These are phyloP conservation scores for Aureobasidium subglaciale DNA, from an alignment of 2,329 filamentous ascomycete genomes.

Conservation along the genomic window DNA sequence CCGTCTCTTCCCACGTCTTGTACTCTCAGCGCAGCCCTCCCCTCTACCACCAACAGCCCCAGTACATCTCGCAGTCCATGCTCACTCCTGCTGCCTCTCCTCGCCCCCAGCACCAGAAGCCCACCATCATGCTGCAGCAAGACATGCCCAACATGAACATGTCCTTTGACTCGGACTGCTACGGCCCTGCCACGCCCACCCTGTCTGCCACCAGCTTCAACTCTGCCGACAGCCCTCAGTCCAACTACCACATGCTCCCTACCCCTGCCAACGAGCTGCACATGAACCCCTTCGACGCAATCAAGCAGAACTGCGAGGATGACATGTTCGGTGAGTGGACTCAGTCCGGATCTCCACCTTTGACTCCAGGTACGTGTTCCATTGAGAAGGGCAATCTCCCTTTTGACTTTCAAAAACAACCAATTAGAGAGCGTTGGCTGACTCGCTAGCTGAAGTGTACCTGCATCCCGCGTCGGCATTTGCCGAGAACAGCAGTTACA, in stretches of 20 bases:
- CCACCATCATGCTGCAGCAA: constrained; percentile 60
- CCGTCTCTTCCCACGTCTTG: constrained; percentile 11
- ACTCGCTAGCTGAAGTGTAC: constrained; percentile 45
- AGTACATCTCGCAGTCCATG: constrained; percentile 52
- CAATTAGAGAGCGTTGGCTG: constrained; percentile 14
- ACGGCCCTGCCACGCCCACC: constrained; percentile 79
- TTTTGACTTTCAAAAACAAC: not conserved
- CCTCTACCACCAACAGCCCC: constrained; percentile 39
- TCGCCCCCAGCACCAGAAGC: constrained; percentile 66
- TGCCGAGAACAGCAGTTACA: constrained; percentile 49
- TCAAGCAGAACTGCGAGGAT: constrained; percentile 65
- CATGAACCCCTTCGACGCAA: constrained; percentile 62
- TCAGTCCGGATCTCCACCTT: constrained; percentile 69
- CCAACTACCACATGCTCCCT: constrained; percentile 66
- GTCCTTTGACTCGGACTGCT: constrained; percentile 71
- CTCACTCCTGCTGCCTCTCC: constrained; percentile 73
- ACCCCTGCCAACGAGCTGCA: constrained; percentile 79
- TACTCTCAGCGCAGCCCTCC: constrained; percentile 24
- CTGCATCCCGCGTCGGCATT: constrained; percentile 61
- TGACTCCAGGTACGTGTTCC: constrained; percentile 75
- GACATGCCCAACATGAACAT: constrained; percentile 43
- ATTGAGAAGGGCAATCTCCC: constrained; percentile 11
- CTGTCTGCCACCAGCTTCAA: constrained; percentile 81
- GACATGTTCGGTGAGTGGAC: constrained; percentile 71
- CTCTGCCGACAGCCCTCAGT: constrained; percentile 74